phyloP scores from a whole-genome alignment of 495 filamentous ascomycete genomes.

The Penicillium cosmopolitanum region DNA sequence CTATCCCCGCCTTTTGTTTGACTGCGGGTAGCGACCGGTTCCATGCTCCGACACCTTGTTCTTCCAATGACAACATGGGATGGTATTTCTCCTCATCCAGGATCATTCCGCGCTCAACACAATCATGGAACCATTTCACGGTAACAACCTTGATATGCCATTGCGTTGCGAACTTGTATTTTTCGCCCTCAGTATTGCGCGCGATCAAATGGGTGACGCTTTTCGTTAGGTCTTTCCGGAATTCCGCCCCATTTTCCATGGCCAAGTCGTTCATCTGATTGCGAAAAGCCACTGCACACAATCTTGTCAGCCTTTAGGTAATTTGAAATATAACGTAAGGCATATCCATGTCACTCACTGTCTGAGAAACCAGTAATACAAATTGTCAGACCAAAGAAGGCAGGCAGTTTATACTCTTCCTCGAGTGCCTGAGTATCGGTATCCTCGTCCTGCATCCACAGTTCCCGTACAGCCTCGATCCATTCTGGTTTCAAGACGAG shows the following conservation, averaged over 20 bases:
- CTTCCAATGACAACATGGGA: constrained; percentile 64
- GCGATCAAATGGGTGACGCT: constrained; percentile 85
- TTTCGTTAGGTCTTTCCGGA: constrained; percentile 83
- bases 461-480: constrained; percentile 78
- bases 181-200: constrained; percentile 74
- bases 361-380: constrained; percentile 93
- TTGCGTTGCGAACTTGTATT: constrained; percentile 80
- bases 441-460: constrained; percentile 82
- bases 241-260: constrained; percentile 71
- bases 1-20: constrained; percentile 31
- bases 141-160: constrained; percentile 81
- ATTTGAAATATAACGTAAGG: not conserved
- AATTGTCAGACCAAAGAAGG: constrained; percentile 68
- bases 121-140: constrained; percentile 83
- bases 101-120: constrained; percentile 88
- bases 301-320: not conserved
- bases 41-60: constrained; percentile 82
- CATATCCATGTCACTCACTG: constrained; percentile 51
- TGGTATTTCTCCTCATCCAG: constrained; percentile 84
- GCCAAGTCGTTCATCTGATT: constrained; percentile 68
- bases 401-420: constrained; percentile 59
- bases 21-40: constrained; percentile 48
- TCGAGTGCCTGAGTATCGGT: constrained; percentile 74
- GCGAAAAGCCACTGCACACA: constrained; percentile 61
- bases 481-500: constrained; percentile 76